phyloP scores from a whole-genome alignment of 2,329 filamentous ascomycete genomes.

The Mollisia scopiformis region DNA sequence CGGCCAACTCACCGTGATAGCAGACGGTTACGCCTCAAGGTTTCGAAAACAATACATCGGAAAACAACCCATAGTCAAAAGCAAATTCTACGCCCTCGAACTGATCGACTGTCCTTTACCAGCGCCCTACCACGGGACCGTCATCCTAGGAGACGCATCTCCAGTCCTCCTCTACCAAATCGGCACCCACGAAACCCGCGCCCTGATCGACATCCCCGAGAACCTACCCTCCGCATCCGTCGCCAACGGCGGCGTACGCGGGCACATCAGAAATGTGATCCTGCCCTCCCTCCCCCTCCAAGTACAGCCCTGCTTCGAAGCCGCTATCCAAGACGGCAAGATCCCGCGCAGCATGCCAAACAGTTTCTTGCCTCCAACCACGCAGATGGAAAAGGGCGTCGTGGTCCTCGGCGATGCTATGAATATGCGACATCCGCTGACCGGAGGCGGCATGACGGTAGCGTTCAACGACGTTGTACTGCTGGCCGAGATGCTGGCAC shows the following conservation, averaged over 20 bases:
- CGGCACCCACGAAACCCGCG: slow-evolving; percentile 89
- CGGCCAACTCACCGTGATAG: slow-evolving; percentile 82
- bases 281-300: slow-evolving; percentile 74
- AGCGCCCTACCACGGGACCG: slow-evolving; percentile 77
- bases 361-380: slow-evolving; percentile 81
- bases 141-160: slow-evolving; percentile 76
- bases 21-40: slow-evolving; percentile 90
- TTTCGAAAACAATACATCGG: slow-evolving; percentile 82
- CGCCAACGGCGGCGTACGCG: slow-evolving; percentile 79
- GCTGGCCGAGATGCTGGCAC: slow-evolving; percentile 73
- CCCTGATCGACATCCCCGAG: slow-evolving; percentile 84
- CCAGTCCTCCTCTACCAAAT: slow-evolving; percentile 97
- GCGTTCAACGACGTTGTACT: slow-evolving; percentile 90
- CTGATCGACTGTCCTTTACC: slow-evolving; percentile 86
- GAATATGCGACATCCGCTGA: slow-evolving; percentile 99
- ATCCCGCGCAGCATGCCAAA: slow-evolving; percentile 91
- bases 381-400: slow-evolving; percentile 72
- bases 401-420: slow-evolving; percentile 90
- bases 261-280: slow-evolving; percentile 79
- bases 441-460: slow-evolving; percentile 97
- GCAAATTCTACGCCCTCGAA: slow-evolving; percentile 93
- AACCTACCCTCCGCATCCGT: slow-evolving; percentile 73
- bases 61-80: slow-evolving; percentile 70
- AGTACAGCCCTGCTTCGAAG: slow-evolving; percentile 73
- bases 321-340: slow-evolving; percentile 76